Percentiles rank a stretch among this genome's conserved stretches.
These are phyloP conservation scores for Ramalina peruviana DNA, from an alignment of 495 filamentous ascomycete species.

Conservation along the genomic window DNA sequence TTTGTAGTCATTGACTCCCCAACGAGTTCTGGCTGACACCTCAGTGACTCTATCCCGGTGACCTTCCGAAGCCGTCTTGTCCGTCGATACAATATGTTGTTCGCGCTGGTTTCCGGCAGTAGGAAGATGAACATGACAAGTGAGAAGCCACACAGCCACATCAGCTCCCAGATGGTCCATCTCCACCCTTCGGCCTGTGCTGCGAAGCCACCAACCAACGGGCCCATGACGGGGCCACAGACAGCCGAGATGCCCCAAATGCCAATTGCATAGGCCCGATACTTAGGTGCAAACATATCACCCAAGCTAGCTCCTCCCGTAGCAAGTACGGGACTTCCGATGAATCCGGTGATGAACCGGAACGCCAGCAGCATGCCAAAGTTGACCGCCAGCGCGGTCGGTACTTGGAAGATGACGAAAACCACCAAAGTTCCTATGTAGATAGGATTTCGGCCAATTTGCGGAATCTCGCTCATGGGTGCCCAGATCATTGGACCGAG, in stretches of 20 bases:
- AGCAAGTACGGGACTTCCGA: constrained; percentile 22
- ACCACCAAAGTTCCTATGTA: constrained; percentile 20
- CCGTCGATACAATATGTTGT: constrained; percentile 21
- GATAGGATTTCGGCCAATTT: constrained; percentile 20
- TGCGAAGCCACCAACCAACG: constrained; percentile 29
- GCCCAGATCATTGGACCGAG: constrained; percentile 23
- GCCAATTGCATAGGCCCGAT: constrained; percentile 12
- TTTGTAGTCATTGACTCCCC: constrained; percentile 17
- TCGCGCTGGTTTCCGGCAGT: constrained; percentile 15
- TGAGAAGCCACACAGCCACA: constrained; percentile 18
- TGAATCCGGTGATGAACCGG: constrained; percentile 21
- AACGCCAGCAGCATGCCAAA: constrained; percentile 20
- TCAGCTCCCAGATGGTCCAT: constrained; percentile 33
- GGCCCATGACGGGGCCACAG: constrained; percentile 30
- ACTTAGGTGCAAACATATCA: constrained; percentile 16
- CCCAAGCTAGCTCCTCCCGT: constrained; percentile 24
- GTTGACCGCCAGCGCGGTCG: constrained; percentile 18
- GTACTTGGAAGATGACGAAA: constrained; percentile 19
- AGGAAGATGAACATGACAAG: constrained; percentile 20
- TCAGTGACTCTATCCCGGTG: constrained; percentile 22
- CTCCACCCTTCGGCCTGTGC: constrained; percentile 25
- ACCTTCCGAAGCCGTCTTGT: constrained; percentile 15
- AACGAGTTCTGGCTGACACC: constrained; percentile 29
- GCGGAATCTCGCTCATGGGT: constrained; percentile 18
- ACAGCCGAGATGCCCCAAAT: constrained; percentile 23